Conservation (phyloP, 2,329 filamentous ascomycete genomes). For the Xylariomycetidae sp. region DNA sequence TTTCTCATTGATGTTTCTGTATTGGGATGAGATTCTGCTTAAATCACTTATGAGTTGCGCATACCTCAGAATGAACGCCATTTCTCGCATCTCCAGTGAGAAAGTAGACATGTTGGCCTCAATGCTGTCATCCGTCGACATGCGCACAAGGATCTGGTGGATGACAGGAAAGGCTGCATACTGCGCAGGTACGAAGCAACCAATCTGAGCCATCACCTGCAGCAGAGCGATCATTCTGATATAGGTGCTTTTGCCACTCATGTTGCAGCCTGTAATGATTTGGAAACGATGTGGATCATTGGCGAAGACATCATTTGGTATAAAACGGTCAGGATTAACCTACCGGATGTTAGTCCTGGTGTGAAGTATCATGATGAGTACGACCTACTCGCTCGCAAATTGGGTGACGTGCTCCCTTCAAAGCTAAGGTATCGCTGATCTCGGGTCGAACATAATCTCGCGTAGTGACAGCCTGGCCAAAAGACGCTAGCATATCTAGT, state of each 20-base stretch:
- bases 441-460: conserved; percentile 60
- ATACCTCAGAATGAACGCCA: conserved; percentile 78
- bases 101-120: conserved; percentile 93
- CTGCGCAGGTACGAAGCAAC: conserved; percentile 81
- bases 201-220: conserved; percentile 90
- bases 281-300: conserved; percentile 79
- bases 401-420: conserved; percentile 73
- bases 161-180: conserved; percentile 79
- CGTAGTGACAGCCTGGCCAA: conserved; percentile 67
- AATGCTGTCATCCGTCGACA: conserved; percentile 82
- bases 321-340: conserved; percentile 62
- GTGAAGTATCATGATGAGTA: background rate
- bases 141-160: conserved; percentile 78
- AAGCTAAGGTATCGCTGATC: conserved; percentile 62
- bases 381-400: conserved; percentile 62
- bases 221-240: conserved; percentile 81
- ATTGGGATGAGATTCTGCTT: conserved; percentile 7
- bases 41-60: background rate
- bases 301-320: conserved; percentile 89
- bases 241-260: conserved; percentile 97
- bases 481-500: conserved; percentile 78
- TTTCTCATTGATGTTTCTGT: conserved; percentile 66
- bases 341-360: conserved; percentile 21
- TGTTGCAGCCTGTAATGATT: conserved; percentile 93
- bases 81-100: conserved; percentile 91